phyloP scores from a whole-genome alignment of 140 eudicot species.

The Flaveria floridana region DNA sequence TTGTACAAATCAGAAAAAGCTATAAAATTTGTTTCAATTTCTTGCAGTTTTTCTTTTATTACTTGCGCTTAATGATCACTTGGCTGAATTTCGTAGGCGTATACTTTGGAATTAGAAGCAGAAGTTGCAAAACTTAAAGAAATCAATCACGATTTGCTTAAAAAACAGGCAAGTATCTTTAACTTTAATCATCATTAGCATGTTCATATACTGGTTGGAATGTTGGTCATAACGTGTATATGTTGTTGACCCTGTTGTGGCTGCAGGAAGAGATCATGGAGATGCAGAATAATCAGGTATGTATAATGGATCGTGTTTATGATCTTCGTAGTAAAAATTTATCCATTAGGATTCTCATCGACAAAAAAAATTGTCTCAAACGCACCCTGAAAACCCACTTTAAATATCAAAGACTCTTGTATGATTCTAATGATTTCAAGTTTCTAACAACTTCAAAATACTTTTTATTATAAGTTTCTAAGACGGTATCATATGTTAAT shows the following conservation, averaged over 20 bases:
- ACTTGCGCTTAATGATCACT: neutral
- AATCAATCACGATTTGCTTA: slow-evolving; percentile 62
- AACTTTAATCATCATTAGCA: neutral
- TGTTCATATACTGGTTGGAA: neutral
- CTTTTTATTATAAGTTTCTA: neutral
- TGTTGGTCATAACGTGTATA: neutral
- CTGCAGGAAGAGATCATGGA: slow-evolving; percentile 65
- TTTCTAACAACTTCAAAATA: too few relatives aligned
- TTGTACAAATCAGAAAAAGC: neutral
- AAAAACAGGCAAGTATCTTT: slow-evolving; percentile 54
- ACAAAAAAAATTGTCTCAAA: too few relatives aligned
- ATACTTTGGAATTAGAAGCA: slow-evolving; percentile 78
- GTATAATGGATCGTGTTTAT: neutral
- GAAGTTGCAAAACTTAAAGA: slow-evolving; percentile 76
- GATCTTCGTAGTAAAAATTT: too few relatives aligned
- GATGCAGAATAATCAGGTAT: slow-evolving; percentile 71
- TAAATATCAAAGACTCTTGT: too few relatives aligned
- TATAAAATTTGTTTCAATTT: neutral
- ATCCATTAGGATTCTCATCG: too few relatives aligned
- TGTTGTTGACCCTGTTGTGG: slow-evolving; percentile 13
- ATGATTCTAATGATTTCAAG: too few relatives aligned
- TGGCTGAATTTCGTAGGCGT: slow-evolving; percentile 50
- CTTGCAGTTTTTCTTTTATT: neutral
- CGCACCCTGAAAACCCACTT: too few relatives aligned
- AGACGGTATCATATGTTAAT: neutral